Base-by-base conservation (phyloP, 2,329 filamentous ascomycete genomes). In the Alternaria sp. region DNA sequence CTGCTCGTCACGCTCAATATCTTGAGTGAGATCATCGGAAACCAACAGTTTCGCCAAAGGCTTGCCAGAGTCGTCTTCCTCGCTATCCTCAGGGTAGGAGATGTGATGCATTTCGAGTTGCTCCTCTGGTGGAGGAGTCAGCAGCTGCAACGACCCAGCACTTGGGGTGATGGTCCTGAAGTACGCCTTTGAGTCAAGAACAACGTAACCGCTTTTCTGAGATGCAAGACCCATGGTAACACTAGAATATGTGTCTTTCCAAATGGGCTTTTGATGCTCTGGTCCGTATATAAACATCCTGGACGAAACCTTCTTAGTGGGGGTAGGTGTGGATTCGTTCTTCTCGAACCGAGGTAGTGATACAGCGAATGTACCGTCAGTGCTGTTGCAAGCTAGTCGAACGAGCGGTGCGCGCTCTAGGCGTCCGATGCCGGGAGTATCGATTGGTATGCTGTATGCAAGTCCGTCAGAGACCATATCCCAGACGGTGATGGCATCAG, bases 381-480 rank as follows among this genome's bases (percentile, higher is more conserved):
- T 81, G 51, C 88, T 78, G 72, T 96, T 92, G 52, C 92, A 85
- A n/a, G 92, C 90, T 10, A 97, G 83, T 57, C 91, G 89, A 20
- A 56, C 68, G 27, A 77, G 74, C 40, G 85, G 77, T 60, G 80
- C 75, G 51, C 80, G 80, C 43, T 80, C 76, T 40, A 49, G 68
- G 62, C 53, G 70, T 43, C 80, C 76, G 34, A 60, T 71, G 61
- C 63, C 75, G 60, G 63, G 77, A 36, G 62, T 71, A 77, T 76
- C 59, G 14, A 93, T 80, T 27, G 85, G 81, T 52, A 91, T 83
- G 50, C 87, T 87, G 72, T 90, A 93, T 36, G 87, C 85, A 48
- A 94, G 84, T 68, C 90, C 86, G 70, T 97, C 92, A 52, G 89
- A 85, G 8, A 98, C 92, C 11, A 96, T 85, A 76, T 99, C 92